Evolutionary conservation across 1,284 basidiomycete species (phyloP).

Genomic region (Fomitiporia mediterranea): DNA sequence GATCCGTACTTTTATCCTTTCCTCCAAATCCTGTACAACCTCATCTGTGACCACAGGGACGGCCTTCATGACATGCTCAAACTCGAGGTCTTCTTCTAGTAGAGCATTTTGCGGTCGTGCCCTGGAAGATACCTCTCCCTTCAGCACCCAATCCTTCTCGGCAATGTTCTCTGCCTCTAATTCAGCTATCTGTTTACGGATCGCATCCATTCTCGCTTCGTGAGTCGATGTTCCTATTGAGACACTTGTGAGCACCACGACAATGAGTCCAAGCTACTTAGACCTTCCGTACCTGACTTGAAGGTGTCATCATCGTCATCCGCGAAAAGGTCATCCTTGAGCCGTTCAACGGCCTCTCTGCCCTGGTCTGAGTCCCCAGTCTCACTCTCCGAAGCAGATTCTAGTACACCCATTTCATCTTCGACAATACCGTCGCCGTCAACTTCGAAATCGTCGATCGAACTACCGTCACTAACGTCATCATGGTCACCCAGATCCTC

Average conservation of each 20-base stretch:
- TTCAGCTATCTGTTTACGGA: slow-evolving; percentile 63
- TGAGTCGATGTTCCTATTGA: slow-evolving; percentile 47
- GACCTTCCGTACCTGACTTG: slow-evolving; percentile 33
- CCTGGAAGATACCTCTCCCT: slow-evolving; percentile 85
- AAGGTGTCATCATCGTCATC: slow-evolving; percentile 45
- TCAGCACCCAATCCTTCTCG: slow-evolving; percentile 82
- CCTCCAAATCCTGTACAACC: slow-evolving; percentile 78
- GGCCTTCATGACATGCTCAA: slow-evolving; percentile 84
- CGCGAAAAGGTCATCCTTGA: slow-evolving; percentile 66
- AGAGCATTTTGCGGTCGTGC: slow-evolving; percentile 88
- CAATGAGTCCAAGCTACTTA: background rate
- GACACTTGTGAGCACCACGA: background rate
- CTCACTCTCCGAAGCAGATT: slow-evolving; percentile 22
- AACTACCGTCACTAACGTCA: slow-evolving; percentile 30
- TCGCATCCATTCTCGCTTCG: slow-evolving; percentile 54
- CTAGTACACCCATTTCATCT: slow-evolving; percentile 25
- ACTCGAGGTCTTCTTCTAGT: slow-evolving; percentile 93
- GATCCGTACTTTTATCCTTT: slow-evolving; percentile 88
- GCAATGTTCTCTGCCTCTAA: slow-evolving; percentile 71
- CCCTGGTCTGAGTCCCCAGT: slow-evolving; percentile 25
- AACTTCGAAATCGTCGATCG: slow-evolving; percentile 23
- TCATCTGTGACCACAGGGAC: slow-evolving; percentile 92
- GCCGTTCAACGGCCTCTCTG: slow-evolving; percentile 47
- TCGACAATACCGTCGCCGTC: slow-evolving; percentile 7
- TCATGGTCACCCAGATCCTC: slow-evolving; percentile 37